These are phyloP conservation scores for Ustulina deusta DNA, from an alignment of 2,329 filamentous ascomycete genomes.

Conservation along the genomic window DNA sequence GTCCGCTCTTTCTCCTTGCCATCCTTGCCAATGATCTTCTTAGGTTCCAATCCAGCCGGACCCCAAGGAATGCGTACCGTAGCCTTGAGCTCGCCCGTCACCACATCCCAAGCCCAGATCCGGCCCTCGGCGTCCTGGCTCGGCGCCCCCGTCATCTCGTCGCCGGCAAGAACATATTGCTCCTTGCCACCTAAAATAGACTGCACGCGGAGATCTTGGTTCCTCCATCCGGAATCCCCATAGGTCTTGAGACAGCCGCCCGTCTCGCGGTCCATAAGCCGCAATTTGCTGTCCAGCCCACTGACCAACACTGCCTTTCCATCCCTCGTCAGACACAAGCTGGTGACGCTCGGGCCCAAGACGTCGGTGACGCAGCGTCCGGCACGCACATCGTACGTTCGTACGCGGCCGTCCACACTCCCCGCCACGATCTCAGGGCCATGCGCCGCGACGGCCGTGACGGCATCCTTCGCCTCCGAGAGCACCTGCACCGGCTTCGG, in stretches of 20 bases:
- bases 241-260: slow-evolving; percentile 82
- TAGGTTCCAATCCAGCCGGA: slow-evolving; percentile 59
- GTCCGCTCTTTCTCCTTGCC: slow-evolving; percentile 69
- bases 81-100: slow-evolving; percentile 76
- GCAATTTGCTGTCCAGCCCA: slow-evolving; percentile 78
- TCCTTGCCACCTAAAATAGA: slow-evolving; percentile 81
- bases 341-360: slow-evolving; percentile 78
- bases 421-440: slow-evolving; percentile 74
- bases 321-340: slow-evolving; percentile 76
- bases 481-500: slow-evolving; percentile 78
- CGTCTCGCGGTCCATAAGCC: slow-evolving; percentile 82
- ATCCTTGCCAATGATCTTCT: slow-evolving; percentile 68
- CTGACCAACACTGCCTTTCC: slow-evolving; percentile 80
- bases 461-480: slow-evolving; percentile 77
- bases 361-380: slow-evolving; percentile 79
- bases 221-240: slow-evolving; percentile 67
- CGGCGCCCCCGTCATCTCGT: slow-evolving; percentile 67
- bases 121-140: slow-evolving; percentile 63
- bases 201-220: slow-evolving; percentile 79
- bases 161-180: slow-evolving; percentile 82
- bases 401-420: slow-evolving; percentile 85
- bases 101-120: slow-evolving; percentile 85
- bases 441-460: slow-evolving; percentile 63
- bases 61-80: slow-evolving; percentile 71
- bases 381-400: slow-evolving; percentile 85